These are phyloP conservation scores for Moesziomyces sp. DNA, from an alignment of 1,284 basidiomycete genomes.

Conservation along the genomic window DNA sequence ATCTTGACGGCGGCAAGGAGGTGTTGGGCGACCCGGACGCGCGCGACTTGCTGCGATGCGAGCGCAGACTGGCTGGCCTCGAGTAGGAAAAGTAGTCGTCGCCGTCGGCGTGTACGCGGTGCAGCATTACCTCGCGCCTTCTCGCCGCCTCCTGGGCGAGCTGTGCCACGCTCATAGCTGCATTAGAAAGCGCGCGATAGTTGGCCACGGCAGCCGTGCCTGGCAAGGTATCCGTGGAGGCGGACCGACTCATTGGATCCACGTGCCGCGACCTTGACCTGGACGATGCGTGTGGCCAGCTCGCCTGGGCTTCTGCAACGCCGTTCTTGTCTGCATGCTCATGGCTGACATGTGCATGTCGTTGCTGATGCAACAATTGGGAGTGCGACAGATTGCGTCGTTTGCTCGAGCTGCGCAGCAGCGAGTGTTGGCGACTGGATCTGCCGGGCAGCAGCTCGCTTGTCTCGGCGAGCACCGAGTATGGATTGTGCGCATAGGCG, in stretches of 20 bases:
- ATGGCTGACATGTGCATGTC: constrained; percentile 2
- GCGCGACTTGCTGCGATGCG: constrained; percentile 26
- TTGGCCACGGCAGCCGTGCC: constrained; percentile 18
- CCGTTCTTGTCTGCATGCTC: constrained; percentile 10
- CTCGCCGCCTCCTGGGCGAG: constrained; percentile 48
- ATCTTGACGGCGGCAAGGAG: constrained; percentile 13
- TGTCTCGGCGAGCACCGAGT: constrained; percentile 36
- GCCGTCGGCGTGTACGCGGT: constrained; percentile 9
- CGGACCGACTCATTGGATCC: constrained; percentile 17
- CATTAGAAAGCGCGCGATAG: constrained; percentile 47
- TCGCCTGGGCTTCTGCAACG: not conserved
- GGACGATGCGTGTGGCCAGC: constrained; percentile 4
- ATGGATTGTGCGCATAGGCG: constrained; percentile 24
- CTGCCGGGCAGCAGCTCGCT: constrained; percentile 30
- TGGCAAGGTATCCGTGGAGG: constrained; percentile 12
- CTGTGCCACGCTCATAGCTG: constrained; percentile 51
- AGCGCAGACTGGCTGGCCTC: constrained; percentile 6
- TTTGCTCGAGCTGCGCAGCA: constrained; percentile 19
- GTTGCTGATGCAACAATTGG: constrained; percentile 10
- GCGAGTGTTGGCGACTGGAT: constrained; percentile 17
- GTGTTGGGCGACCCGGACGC: constrained; percentile 21
- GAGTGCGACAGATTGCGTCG: constrained; percentile 21
- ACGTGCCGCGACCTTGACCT: constrained; percentile 26
- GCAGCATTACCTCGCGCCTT: constrained; percentile 29
- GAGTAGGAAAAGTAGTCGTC: constrained; percentile 32